These are phyloP conservation scores for Penicillium sp. DNA, from an alignment of 2,329 filamentous ascomycete genomes.

Conservation along the genomic window DNA sequence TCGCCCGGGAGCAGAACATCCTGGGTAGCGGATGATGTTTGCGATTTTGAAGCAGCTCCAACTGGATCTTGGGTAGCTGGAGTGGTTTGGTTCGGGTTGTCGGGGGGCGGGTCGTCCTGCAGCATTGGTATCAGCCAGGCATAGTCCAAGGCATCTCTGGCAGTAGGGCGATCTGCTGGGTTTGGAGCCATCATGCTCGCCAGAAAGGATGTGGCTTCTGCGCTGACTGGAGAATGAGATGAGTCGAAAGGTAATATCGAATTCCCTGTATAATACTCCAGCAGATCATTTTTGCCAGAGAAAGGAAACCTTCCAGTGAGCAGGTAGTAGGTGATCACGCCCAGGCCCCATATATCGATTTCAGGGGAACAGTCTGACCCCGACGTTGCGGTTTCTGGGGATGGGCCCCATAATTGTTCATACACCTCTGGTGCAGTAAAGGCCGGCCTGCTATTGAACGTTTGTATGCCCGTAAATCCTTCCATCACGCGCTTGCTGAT, in stretches of 20 bases:
- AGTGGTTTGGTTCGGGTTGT: neutral
- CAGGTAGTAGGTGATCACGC: neutral
- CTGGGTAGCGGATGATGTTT: neutral
- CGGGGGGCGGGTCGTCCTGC: neutral
- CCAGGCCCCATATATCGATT: neutral
- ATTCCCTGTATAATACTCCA: neutral
- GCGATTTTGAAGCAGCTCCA: neutral
- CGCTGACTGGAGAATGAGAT: neutral
- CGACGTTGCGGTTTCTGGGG: neutral
- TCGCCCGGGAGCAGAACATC: neutral
- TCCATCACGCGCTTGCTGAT: slow-evolving; percentile 31
- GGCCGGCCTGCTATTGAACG: slow-evolving; percentile 6
- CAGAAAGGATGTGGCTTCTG: neutral
- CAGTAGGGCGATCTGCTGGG: neutral
- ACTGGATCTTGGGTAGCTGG: neutral
- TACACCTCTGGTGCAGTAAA: slow-evolving; percentile 11
- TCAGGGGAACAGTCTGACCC: neutral
- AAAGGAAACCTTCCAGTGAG: neutral
- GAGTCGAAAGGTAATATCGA: neutral
- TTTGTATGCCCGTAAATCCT: slow-evolving; percentile 4
- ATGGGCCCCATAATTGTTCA: neutral
- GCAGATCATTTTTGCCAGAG: neutral
- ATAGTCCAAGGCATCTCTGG: neutral
- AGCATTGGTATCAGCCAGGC: neutral
- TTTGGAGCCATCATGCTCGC: neutral